Base-by-base conservation (phyloP, 768 basidiomycete genomes). In the Asterophora lycoperdoides region DNA sequence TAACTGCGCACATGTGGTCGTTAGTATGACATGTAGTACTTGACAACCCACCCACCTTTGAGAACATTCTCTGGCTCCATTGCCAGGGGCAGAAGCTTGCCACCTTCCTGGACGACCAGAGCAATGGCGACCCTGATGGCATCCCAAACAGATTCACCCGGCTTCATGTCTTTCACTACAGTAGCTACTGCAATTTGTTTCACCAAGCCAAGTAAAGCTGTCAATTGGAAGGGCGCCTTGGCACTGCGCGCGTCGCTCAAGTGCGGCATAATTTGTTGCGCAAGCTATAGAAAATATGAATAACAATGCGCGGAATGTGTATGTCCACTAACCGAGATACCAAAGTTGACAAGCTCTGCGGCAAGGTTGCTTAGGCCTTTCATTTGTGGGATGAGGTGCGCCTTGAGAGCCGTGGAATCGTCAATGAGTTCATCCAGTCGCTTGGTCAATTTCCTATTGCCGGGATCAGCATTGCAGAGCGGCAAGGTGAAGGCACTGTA, bases 241-340 rank as follows among this genome's bases (percentile, higher is more conserved):
- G 84, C 78, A 10, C 77, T 69, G 38, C 92, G 84, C 13, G 89
- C 81, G 44, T 95, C 89, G 46, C 79, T 75, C n/a, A 93, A 70
- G 63, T 98, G 89, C 0, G 84, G 85, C 71, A 89, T 87, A 29
- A 92, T 86, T 62, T 83, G 77, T 74, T 95, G 92, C 0, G 94
- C 93, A 40, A 97, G 79, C 91, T 94, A 44, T 0, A n/a, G 29
- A 17, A 44, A 19, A 18, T 51, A 13, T 23, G 40, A 34, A 18
- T 26, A 37, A 44, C 46, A 23, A 30, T 15, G 42, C 19, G n/a
- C 17, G 45, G 32, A 19, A 19, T 32, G 17, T 14, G 33, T 5
- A 17, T 6, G 19, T 42, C 32, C 15, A 63, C 83, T 46, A 52
- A 91, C 92, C 45, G 89, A 87, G 47, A 96, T 89, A 62, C 91